phyloP scores from a whole-genome alignment of 768 basidiomycete species.

The Hydnomerulius pinastri region DNA sequence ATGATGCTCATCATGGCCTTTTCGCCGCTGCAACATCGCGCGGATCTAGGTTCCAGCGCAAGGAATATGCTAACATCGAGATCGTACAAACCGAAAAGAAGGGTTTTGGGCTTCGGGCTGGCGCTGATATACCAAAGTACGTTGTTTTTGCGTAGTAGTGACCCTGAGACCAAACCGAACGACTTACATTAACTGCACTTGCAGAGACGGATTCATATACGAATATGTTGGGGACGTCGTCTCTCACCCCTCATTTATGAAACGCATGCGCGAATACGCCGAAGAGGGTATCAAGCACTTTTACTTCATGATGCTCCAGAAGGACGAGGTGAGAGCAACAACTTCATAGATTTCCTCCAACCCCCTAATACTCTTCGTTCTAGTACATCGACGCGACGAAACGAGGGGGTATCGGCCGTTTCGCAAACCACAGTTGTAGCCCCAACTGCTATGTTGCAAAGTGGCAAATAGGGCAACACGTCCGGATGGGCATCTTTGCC shows the following conservation, averaged over 20 bases:
- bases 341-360: not conserved
- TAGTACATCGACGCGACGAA: constrained; percentile 99
- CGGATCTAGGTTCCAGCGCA: constrained; percentile 74
- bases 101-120: constrained; percentile 90
- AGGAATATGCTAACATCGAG: constrained; percentile 82
- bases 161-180: too few species aligned
- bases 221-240: constrained; percentile 99
- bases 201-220: constrained; percentile 90
- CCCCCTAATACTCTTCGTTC: not conserved
- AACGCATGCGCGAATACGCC: constrained; percentile 92
- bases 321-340: constrained; percentile 75
- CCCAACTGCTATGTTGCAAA: constrained; percentile 98
- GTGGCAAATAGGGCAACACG: constrained; percentile 87
- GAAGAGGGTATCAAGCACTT: constrained; percentile 94
- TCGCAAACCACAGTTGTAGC: constrained; percentile 96
- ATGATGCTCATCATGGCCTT: constrained; percentile 2
- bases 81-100: constrained; percentile 95
- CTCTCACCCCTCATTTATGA: constrained; percentile 80
- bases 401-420: constrained; percentile 93
- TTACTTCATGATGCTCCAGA: constrained; percentile 99
- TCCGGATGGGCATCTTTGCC: constrained; percentile 99
- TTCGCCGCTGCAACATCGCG: not conserved
- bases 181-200: too few species aligned
- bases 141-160: too few species aligned
- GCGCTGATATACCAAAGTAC: constrained; percentile 62